Evolutionary conservation across 192 early-diverging fungal species (phyloP).

Genomic region (Coemansia sp.): DNA sequence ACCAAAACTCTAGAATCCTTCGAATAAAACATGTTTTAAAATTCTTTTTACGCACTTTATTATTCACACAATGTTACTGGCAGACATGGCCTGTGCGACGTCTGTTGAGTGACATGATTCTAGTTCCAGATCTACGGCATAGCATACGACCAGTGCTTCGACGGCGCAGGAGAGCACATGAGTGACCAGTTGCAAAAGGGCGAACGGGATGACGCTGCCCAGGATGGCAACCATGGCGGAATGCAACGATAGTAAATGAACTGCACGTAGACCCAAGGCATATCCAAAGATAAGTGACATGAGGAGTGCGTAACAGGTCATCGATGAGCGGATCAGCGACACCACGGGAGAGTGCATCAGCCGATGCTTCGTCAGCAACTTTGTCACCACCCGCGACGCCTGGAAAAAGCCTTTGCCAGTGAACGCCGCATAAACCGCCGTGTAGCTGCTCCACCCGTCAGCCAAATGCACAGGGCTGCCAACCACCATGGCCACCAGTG

Average conservation of each 20-base stretch:
- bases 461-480: conserved; percentile 32
- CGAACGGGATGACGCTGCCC: conserved; percentile 40
- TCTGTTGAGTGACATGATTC: conserved; percentile 46
- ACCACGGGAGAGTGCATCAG: conserved; percentile 46
- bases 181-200: conserved; percentile 39
- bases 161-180: conserved; percentile 46
- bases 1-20: conserved; percentile 42
- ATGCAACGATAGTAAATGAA: conserved; percentile 18
- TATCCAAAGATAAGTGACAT: conserved; percentile 40
- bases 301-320: conserved; percentile 43
- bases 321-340: conserved; percentile 42
- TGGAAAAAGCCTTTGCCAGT: conserved; percentile 42
- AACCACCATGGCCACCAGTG: conserved; percentile 29
- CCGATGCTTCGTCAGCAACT: conserved; percentile 31
- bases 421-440: conserved; percentile 42
- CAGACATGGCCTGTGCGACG: conserved; percentile 36
- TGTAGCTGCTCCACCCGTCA: conserved; percentile 37
- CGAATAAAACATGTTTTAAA: conserved; percentile 3
- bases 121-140: conserved; percentile 46
- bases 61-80: background rate
- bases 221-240: conserved; percentile 31
- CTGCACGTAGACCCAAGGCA: conserved; percentile 26
- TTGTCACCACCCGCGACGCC: conserved; percentile 24
- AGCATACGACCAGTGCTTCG: conserved; percentile 45
- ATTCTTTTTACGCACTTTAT: background rate